Evolutionary conservation across 2,329 filamentous ascomycete species (phyloP).

Genomic region (Fusarium sp.): DNA sequence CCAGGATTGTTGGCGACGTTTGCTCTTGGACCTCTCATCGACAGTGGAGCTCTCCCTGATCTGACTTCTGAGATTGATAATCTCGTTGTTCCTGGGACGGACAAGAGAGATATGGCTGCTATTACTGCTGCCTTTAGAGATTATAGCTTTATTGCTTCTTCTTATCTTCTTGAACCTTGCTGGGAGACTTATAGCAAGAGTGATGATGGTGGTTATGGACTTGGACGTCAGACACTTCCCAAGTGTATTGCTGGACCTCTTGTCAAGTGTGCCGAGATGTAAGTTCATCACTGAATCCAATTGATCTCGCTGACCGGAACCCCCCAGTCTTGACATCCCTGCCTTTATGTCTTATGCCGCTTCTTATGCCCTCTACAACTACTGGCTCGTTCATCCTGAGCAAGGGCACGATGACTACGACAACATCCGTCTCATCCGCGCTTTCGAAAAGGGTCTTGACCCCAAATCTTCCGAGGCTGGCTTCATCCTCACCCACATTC

Average conservation of each 20-base stretch:
- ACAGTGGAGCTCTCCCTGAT: constrained; percentile 27
- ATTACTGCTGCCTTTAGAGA: constrained; percentile 31
- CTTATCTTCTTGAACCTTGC: constrained; percentile 29
- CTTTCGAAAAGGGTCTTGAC: constrained; percentile 90
- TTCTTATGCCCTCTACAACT: constrained; percentile 76
- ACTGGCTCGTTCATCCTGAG: constrained; percentile 66
- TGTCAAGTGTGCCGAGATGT: constrained; percentile 35
- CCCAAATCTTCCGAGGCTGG: constrained; percentile 89
- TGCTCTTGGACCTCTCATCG: constrained; percentile 27
- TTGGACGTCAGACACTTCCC: constrained; percentile 28
- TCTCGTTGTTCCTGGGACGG: constrained; percentile 19
- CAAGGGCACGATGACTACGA: constrained; percentile 67
- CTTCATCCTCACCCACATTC: constrained; percentile 94
- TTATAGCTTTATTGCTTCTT: constrained; percentile 33
- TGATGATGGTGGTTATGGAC: constrained; percentile 19
- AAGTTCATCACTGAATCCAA: neutral
- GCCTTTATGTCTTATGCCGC: constrained; percentile 59
- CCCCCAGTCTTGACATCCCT: constrained; percentile 22
- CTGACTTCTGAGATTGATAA: constrained; percentile 32
- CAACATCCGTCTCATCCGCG: constrained; percentile 85
- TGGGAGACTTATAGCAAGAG: constrained; percentile 32
- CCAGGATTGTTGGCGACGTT: constrained; percentile 26
- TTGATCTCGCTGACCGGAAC: neutral
- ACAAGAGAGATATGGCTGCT: constrained; percentile 30
- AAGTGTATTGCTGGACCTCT: constrained; percentile 33